Base-by-base conservation (phyloP, 768 basidiomycete genomes). In the Podaxis sp. region DNA sequence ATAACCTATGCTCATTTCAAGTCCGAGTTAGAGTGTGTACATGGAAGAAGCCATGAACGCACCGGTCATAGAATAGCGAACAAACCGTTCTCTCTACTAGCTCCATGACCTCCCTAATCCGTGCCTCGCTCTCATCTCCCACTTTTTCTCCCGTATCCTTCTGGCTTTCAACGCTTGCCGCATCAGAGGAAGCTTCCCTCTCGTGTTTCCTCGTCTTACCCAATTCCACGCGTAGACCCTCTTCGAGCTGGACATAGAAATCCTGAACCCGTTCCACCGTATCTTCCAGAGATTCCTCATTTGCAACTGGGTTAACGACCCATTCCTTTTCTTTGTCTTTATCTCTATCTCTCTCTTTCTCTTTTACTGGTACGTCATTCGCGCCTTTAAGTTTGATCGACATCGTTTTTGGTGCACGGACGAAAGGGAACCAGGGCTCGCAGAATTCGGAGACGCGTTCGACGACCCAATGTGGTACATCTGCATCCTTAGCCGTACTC, bases 51-150 rank as follows among this genome's bases (percentile, higher is more conserved):
- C 60, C 57, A 17, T 22, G n/a, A 26, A 57, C 51, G 24, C 26
- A 89, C 95, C 89, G 79, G 72, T 98, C 96, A 72, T 97, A 98
- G 66, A 96, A 90, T 11, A 90, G 67, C 2, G 80, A 78, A 56
- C 88, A 90, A 12, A 97, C 70, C 2, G 87, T 76, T 5, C 82
- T 78, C 72, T 99, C 96, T 6, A 96, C 84, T 6, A 76, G 75
- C 46, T 94, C 93, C 66, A 95, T 79, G 22, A 89, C 77, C 36
- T 84, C 82, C 26, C 81, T 80, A 54, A 89, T 81, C 63, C 74
- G 79, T 1, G 74, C 75, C 50, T 84, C 84, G 36, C 73, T 56
- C 73, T 70, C 71, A 73, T 74, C 51, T 73, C 73, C 54, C 71
- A 71, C 26, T 80, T 81, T 30, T 58, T 74, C 75, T 62, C 63